Base-by-base conservation (phyloP, 75 land plant genomes). In the Isoetes taiwanensis region DNA sequence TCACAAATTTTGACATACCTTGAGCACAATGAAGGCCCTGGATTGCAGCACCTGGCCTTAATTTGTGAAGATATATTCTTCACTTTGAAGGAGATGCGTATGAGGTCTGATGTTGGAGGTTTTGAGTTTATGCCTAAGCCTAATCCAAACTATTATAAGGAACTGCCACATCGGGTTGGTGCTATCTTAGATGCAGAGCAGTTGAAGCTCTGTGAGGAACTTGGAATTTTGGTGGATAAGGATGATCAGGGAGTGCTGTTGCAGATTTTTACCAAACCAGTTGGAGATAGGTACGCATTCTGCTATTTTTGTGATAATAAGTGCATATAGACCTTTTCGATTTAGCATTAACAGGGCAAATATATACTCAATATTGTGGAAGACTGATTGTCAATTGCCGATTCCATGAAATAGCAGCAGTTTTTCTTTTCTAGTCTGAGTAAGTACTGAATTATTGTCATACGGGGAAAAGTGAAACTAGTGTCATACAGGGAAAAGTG, bases 71-170 rank as follows among this genome's bases (percentile, higher is more conserved):
- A 94, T 62, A 78, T 88, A 3, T 78, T 94, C 59, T 28, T 62
- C 33, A 88, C 96, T 0, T 37, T 94, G 56, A 75, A 78, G 65
- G 90, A 82, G 58, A 94, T 94, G 89, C 69, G 78, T 69, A 50
- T 26, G 55, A 53, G 81, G 52, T 76, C 75, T 25, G 58, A 64
- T 1, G 43, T 77, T 6, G 99, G 99, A 2, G 99, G 99, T 0
- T 88, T 94, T 54, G 90, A 94, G 30, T 88, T 94, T 69, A 84
- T 94, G 99, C 90, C 96, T 3, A 59, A 79, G 52, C 96, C 99
- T 20, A 89, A 89, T 28, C 80, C 90, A 17, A 87, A 86, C 4
- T 94, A 94, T 34, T 94, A 94, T 64, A 54, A 61, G 52, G 79
- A 83, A 32, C 33, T 94, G 74, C 62, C 75, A 69, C 60, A 56